Evolutionary conservation across 495 filamentous ascomycete genomes (phyloP).

Genomic region (Hypoxylon cercidicola): DNA sequence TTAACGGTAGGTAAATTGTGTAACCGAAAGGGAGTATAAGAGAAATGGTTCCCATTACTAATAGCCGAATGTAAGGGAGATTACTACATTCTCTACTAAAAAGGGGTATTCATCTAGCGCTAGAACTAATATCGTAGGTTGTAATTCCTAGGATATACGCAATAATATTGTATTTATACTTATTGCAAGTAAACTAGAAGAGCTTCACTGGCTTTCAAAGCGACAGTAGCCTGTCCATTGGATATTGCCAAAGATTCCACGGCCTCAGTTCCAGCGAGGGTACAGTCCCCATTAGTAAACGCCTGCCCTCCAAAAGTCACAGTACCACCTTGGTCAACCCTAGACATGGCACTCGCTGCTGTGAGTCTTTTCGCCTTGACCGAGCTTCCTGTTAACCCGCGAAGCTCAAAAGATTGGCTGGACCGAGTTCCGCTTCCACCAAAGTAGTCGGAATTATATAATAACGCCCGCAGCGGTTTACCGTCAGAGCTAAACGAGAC

Average conservation of each 20-base stretch:
- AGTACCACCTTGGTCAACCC: constrained; percentile 59
- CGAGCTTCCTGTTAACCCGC: constrained; percentile 50
- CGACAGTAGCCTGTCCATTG: constrained; percentile 59
- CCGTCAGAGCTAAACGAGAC: constrained; percentile 58
- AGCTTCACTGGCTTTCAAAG: constrained; percentile 64
- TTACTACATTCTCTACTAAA: too few species aligned
- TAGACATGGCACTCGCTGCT: constrained; percentile 58
- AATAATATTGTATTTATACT: too few species aligned
- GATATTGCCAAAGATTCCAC: constrained; percentile 53
- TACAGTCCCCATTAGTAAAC: constrained; percentile 65
- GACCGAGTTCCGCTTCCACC: constrained; percentile 56
- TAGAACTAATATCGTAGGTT: background rate
- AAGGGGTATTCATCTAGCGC: too few species aligned
- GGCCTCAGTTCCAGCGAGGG: constrained; percentile 53
- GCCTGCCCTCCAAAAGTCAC: constrained; percentile 64
- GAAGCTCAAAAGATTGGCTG: constrained; percentile 58
- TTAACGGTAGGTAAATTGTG: too few species aligned
- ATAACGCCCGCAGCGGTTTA: constrained; percentile 54
- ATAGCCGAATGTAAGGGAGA: too few species aligned
- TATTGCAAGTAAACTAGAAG: constrained; percentile 62
- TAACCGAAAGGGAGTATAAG: too few species aligned
- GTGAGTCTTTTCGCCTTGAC: constrained; percentile 66
- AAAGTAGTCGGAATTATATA: constrained; percentile 71
- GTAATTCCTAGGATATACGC: background rate
- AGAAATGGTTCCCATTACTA: too few species aligned